Evolutionary conservation across 2,329 filamentous ascomycete species (phyloP), one percentile per base, ranked within the genome.

Genomic region (Colletotrichum australisinense): DNA sequence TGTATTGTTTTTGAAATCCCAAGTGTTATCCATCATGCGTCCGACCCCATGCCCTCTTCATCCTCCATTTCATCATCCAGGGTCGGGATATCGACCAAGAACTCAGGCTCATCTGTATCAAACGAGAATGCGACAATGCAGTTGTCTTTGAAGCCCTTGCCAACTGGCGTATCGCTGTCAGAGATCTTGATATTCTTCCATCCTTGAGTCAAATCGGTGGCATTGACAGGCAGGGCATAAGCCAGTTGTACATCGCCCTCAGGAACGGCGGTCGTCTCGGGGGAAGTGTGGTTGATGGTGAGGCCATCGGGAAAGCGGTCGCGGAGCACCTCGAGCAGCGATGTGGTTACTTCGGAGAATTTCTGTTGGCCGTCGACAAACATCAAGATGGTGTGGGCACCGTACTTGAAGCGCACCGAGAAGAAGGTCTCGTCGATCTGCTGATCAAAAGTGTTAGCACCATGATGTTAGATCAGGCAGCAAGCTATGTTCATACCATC

Each of bases 351-450:
- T 1, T 85, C 81, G 19, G 85, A 82, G 78, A 94, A 90, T 12
- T 90, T 82, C 52, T 88, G 87, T 16, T 88, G 83, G 5, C 90
- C 84, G 52, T 90, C 87, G 58, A 93, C 87, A 74, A 93, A 91
- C 71, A 95, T 86, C 77, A 93, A 90, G 75, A 95, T 86, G 4
- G 93, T 95, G 77, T 91, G 89, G 71, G 90, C 90, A 79, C 93
- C 91, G 80, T 93, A 88, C 81, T 94, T 95, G 84, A 95, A 91
- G 73, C 92, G 88, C 68, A 95, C 84, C 11, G 93, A 94, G 77
- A 90, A 86, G 76, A 88, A 85, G n/a, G 86, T 83, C 57, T 90
- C 86, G 73, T 84, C 82, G 24, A 84, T 76, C 49, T 80, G 72
- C 72, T 74, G 32, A n/a, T n/a, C 1, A 12, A 59, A 16, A 42